These are phyloP conservation scores for Scutellaria minor DNA, from an alignment of 257 asterid genomes.

Conservation along the genomic window DNA sequence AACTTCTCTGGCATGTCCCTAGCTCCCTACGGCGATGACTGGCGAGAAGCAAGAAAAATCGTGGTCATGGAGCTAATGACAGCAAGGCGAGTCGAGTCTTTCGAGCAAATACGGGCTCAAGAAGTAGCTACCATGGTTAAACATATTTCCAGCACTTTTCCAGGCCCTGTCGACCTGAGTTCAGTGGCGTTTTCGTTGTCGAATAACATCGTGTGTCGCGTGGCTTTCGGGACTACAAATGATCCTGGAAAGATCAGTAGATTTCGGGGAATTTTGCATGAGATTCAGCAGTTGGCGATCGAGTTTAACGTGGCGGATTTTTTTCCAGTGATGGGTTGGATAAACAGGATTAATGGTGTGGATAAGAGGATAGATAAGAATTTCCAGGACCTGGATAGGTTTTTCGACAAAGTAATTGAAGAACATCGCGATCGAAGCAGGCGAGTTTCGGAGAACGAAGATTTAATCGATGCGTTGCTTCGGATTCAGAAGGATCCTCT, in stretches of 20 bases:
- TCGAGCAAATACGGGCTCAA: slow-evolving; percentile 36
- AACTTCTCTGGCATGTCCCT: slow-evolving; percentile 1
- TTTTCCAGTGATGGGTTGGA: slow-evolving; percentile 48
- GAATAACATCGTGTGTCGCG: slow-evolving; percentile 46
- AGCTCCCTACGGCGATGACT: slow-evolving; percentile 45
- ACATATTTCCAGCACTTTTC: background rate
- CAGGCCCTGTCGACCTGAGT: slow-evolving; percentile 38
- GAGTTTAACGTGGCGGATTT: slow-evolving; percentile 44
- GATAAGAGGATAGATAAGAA: slow-evolving; percentile 36
- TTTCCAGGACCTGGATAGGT: slow-evolving; percentile 36
- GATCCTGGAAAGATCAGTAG: background rate
- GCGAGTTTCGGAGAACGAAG: slow-evolving; percentile 35
- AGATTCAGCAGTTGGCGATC: slow-evolving; percentile 32
- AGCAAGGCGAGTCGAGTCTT: slow-evolving; percentile 42
- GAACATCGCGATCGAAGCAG: slow-evolving; percentile 39
- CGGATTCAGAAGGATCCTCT: slow-evolving; percentile 44
- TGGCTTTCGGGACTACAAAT: slow-evolving; percentile 44
- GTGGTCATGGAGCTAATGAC: slow-evolving; percentile 43
- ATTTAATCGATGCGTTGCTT: slow-evolving; percentile 52
- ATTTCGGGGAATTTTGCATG: slow-evolving; percentile 37
- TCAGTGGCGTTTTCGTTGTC: slow-evolving; percentile 32
- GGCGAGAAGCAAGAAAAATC: slow-evolving; percentile 44
- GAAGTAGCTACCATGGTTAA: slow-evolving; percentile 42
- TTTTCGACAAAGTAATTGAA: slow-evolving; percentile 37
- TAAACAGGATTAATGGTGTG: slow-evolving; percentile 48